Base-by-base conservation (phyloP, 179 eudicot genomes). In the Silene coronaria region DNA sequence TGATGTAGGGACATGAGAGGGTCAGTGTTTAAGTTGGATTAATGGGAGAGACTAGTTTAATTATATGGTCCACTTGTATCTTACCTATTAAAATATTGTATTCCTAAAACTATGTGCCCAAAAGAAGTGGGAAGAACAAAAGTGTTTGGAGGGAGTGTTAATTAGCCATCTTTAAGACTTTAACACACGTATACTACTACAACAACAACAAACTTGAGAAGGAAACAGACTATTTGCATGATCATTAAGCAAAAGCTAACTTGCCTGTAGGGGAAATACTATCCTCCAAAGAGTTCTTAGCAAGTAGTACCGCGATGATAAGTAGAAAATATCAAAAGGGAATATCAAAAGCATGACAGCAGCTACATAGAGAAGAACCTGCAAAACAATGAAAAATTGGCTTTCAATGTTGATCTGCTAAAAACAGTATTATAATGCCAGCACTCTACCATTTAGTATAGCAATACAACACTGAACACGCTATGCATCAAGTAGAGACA, bases 271-370 rank as follows among this genome's bases (percentile, higher is more conserved):
- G 65, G 99, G 99, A 79, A 95, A 84, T 62, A 89, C 81, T 83
- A 95, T 89, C 84, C 97, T 85, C 99, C 99, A 95, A 79, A 91
- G 85, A 75, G 99, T 95, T 87, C 91, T 87, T 80, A 95, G 67
- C 9, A 95, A 75, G 89, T 87, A 92, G 87, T 87, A 95, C 63
- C 99, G 92, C 46, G 99, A 85, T 12, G 99, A 91, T 72, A 95
- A 86, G 81, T 87, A 88, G 81, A 92, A 95, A 32, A 95, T 89
- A 84, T 95, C 99, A 73, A 95, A 95, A 10, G 99, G 99, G 77
- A 84, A 93, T 78, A 95, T 85, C 82, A 95, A 83, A 74, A 88
- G 69, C 87, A 88, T 87, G 68, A 86, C 75, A 76, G 82, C 83
- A 82, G 85, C 99, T 74, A 91, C 79, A 80, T 95, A 95, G 19